Conservation (phyloP, 2,329 filamentous ascomycete species). For the Fonsecaea pedrosoi region DNA sequence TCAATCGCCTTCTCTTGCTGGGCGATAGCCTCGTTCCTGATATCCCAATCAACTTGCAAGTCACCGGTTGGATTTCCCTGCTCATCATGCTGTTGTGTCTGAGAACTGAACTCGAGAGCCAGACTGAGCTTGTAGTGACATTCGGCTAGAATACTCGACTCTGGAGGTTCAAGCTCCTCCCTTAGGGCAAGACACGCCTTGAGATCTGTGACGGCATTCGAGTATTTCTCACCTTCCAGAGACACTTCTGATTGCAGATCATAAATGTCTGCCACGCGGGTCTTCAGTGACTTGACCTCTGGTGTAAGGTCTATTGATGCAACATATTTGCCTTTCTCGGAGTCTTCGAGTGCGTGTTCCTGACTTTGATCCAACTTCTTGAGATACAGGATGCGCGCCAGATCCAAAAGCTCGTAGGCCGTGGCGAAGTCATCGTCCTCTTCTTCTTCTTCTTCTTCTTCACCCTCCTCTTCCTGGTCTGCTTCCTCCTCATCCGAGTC, state of each 20-base stretch:
- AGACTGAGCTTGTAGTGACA: conserved; percentile 96
- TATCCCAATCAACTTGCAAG: conserved; percentile 58
- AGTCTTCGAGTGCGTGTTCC: conserved; percentile 45
- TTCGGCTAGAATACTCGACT: conserved; percentile 87
- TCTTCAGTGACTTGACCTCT: conserved; percentile 70
- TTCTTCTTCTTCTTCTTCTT: conserved; percentile 51
- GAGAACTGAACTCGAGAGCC: conserved; percentile 89
- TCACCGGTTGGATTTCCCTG: conserved; percentile 52
- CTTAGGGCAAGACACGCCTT: conserved; percentile 79
- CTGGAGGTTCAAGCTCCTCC: conserved; percentile 75
- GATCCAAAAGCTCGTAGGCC: conserved; percentile 68
- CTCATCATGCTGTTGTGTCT: conserved; percentile 60
- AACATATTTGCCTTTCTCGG: conserved; percentile 53
- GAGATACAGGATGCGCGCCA: conserved; percentile 65
- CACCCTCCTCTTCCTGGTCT: conserved; percentile 55
- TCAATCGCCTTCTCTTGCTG: conserved; percentile 68
- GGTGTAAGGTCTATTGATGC: conserved; percentile 43
- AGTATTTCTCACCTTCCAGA: conserved; percentile 93
- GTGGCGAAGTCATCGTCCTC: conserved; percentile 70
- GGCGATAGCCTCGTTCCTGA: conserved; percentile 63
- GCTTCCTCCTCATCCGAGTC: conserved; percentile 77
- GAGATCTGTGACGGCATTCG: conserved; percentile 83
- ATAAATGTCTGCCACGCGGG: conserved; percentile 89
- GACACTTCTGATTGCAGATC: conserved; percentile 95
- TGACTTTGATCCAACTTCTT: conserved; percentile 61